Evolutionary conservation across 345 rosid species (phyloP).

Genomic region (Brassica cretica): DNA sequence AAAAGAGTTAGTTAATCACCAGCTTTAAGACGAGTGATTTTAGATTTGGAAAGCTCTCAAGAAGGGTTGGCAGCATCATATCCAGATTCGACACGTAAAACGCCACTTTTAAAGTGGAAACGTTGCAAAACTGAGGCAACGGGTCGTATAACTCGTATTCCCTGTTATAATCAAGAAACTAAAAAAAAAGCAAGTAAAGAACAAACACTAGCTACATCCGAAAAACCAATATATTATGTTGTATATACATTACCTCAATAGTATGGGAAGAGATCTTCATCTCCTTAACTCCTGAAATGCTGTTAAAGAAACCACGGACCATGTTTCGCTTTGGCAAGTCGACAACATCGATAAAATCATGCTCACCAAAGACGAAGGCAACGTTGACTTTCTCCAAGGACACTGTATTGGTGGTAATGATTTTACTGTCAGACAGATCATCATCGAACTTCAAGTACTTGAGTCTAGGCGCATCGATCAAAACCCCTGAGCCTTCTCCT

Average conservation of each 20-base stretch:
- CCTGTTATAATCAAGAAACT: constrained; percentile 2
- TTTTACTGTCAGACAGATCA: background rate
- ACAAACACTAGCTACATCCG: background rate
- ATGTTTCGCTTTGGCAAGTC: constrained; percentile 21
- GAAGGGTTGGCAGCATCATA: background rate
- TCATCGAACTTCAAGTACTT: constrained; percentile 18
- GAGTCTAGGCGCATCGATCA: constrained; percentile 26
- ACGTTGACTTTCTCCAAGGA: constrained; percentile 20
- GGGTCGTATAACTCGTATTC: background rate
- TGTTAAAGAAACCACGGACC: constrained; percentile 12
- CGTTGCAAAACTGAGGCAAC: constrained; percentile 20
- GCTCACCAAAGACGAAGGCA: constrained; percentile 8
- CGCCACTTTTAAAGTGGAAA: constrained; percentile 1
- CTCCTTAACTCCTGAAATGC: constrained; percentile 17
- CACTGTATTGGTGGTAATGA: constrained; percentile 6
- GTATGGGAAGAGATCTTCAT: constrained; percentile 7
- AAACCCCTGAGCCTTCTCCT: background rate
- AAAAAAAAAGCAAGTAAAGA: background rate
- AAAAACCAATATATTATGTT: background rate
- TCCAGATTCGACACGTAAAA: background rate
- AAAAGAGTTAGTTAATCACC: background rate
- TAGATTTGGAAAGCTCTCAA: constrained; percentile 17
- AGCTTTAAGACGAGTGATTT: background rate
- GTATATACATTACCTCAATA: constrained; percentile 13
- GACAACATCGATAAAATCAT: background rate